These are phyloP conservation scores for Dichomitus squalens DNA, from an alignment of 1,284 basidiomycete genomes.

Conservation along the genomic window DNA sequence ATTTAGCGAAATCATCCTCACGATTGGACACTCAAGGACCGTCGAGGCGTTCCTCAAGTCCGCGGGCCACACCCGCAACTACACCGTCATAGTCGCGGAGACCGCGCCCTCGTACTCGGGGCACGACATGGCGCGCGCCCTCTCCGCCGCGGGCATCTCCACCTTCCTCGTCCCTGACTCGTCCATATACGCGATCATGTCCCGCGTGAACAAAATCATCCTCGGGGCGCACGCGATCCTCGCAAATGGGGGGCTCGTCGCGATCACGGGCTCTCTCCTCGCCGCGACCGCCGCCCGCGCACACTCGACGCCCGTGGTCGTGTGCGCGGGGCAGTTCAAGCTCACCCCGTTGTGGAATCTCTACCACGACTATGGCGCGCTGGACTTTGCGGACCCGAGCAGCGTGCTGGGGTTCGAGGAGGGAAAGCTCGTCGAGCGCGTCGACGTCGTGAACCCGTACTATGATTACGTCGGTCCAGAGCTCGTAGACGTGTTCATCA, in stretches of 20 bases:
- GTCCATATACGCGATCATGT: slow-evolving; percentile 94
- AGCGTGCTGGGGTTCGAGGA: slow-evolving; percentile 83
- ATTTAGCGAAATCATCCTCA: slow-evolving; percentile 91
- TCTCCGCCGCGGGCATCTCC: slow-evolving; percentile 82
- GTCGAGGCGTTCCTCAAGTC: slow-evolving; percentile 94
- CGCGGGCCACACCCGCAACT: slow-evolving; percentile 89
- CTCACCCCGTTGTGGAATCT: slow-evolving; percentile 93
- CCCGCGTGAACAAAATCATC: slow-evolving; percentile 95
- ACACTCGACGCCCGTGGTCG: slow-evolving; percentile 92
- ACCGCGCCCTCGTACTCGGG: slow-evolving; percentile 92
- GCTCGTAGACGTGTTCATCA: slow-evolving; percentile 92
- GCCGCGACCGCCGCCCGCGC: slow-evolving; percentile 89
- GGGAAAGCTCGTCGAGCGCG: slow-evolving; percentile 76
- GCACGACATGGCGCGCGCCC: slow-evolving; percentile 80
- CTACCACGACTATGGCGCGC: slow-evolving; percentile 42
- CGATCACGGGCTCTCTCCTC: slow-evolving; percentile 82
- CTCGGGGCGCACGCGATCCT: slow-evolving; percentile 93
- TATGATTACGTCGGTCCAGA: slow-evolving; percentile 96
- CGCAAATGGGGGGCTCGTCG: slow-evolving; percentile 95
- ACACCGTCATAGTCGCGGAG: slow-evolving; percentile 96
- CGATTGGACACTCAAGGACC: slow-evolving; percentile 91
- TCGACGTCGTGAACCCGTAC: slow-evolving; percentile 90
- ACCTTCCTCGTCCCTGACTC: slow-evolving; percentile 96
- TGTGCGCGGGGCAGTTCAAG: slow-evolving; percentile 95
- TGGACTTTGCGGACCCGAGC: slow-evolving; percentile 67